Evolutionary conservation across 371 early-diverging fungal species (phyloP).

Genomic region (Mortierella sp.): DNA sequence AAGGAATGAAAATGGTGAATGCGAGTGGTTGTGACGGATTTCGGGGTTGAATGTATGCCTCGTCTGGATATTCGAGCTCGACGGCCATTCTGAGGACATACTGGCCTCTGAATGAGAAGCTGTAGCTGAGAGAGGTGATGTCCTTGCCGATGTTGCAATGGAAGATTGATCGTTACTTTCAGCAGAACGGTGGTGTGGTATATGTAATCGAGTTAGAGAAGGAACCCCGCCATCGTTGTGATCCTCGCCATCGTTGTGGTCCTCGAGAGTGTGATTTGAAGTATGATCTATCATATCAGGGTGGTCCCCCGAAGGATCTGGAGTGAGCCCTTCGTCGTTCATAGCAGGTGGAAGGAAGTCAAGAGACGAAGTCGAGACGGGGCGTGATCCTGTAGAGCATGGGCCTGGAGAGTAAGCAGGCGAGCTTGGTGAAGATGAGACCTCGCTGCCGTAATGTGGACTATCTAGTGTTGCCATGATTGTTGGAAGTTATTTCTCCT

Average conservation of each 20-base stretch:
- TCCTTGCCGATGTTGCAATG: conserved; percentile 3
- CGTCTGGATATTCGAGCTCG: conserved; percentile 5
- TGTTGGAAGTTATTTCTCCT: not conserved
- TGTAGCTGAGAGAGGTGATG: not conserved
- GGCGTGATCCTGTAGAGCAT: not conserved
- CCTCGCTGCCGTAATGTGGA: not conserved
- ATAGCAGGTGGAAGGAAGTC: conserved; percentile 16
- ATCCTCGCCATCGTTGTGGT: conserved; percentile 35
- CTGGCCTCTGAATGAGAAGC: not conserved
- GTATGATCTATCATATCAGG: conserved; percentile 33
- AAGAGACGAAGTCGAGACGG: conserved; percentile 8
- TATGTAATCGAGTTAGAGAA: conserved; percentile 8
- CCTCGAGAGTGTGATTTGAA: conserved; percentile 21
- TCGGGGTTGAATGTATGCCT: not conserved
- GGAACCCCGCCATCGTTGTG: conserved; percentile 20
- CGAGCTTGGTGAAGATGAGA: conserved; percentile 11
- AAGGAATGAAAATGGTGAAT: conserved; percentile 48
- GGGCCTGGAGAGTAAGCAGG: not conserved
- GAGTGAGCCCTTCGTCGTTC: conserved; percentile 27
- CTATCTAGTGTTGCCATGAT: conserved; percentile 1
- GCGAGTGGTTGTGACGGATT: conserved; percentile 11
- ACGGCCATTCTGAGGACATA: not conserved
- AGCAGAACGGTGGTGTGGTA: not conserved
- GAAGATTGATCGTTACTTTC: conserved; percentile 11
- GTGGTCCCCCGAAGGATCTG: conserved; percentile 39